Conservation (phyloP, 768 basidiomycete genomes). For the Russula ochroleuca region DNA sequence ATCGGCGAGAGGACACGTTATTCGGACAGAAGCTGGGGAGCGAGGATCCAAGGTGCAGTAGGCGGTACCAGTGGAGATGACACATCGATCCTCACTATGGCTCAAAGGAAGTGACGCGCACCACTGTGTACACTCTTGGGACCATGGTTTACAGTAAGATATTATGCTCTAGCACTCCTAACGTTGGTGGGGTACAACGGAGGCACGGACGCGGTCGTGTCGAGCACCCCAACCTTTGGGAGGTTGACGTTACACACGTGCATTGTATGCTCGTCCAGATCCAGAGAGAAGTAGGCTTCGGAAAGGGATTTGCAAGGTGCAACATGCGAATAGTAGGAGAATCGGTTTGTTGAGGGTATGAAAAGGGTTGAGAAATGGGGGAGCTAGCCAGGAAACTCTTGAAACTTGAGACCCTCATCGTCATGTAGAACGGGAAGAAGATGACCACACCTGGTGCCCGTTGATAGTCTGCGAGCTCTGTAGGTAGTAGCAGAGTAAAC, state of each 20-base stretch:
- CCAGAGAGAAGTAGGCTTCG: slow-evolving; percentile 33
- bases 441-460: neutral
- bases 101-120: too few species aligned
- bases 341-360: slow-evolving; percentile 10
- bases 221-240: slow-evolving; percentile 58
- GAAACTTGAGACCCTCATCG: slow-evolving; percentile 51
- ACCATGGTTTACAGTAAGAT: too few species aligned
- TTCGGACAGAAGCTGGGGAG: too few species aligned
- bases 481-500: slow-evolving; percentile 23
- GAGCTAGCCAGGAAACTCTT: slow-evolving; percentile 53
- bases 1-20: too few species aligned
- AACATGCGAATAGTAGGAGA: slow-evolving; percentile 23
- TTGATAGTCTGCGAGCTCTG: slow-evolving; percentile 24
- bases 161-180: too few species aligned
- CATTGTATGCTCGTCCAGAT: slow-evolving; percentile 51
- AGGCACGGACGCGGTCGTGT: too few species aligned
- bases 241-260: slow-evolving; percentile 63
- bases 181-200: too few species aligned
- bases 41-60: too few species aligned
- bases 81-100: too few species aligned
- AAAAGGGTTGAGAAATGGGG: slow-evolving; percentile 27
- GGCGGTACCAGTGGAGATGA: too few species aligned
- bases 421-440: slow-evolving; percentile 2
- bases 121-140: too few species aligned
- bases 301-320: slow-evolving; percentile 32